Conservation (phyloP, 495 filamentous ascomycete genomes). For the Gamarada debralockiae region DNA sequence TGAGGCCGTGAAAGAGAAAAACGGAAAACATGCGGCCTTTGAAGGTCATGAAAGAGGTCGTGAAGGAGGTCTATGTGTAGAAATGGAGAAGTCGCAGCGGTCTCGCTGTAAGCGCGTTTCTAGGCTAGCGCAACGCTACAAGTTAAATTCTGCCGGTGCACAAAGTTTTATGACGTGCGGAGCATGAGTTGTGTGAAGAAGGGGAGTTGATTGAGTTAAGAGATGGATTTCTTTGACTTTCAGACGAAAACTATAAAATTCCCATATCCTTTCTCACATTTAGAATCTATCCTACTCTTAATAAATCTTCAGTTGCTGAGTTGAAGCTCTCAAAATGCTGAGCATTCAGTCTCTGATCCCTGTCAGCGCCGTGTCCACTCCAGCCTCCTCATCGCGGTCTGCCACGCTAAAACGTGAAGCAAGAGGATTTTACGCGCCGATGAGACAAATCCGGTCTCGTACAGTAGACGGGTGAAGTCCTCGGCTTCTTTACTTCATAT, state of each 20-base stretch:
- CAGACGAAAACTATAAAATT: too few species aligned
- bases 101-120: constrained; percentile 10
- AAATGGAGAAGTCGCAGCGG: background rate
- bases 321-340: constrained; percentile 5
- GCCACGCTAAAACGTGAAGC: constrained; percentile 14
- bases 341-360: background rate
- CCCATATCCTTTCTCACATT: background rate
- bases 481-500: constrained; percentile 4
- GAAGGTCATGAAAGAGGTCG: constrained; percentile 25
- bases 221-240: too few species aligned
- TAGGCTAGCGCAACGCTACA: background rate
- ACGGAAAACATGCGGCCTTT: constrained; percentile 11
- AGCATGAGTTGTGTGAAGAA: too few species aligned
- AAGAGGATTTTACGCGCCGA: constrained; percentile 17
- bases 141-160: constrained; percentile 1
- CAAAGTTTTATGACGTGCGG: constrained; percentile 18
- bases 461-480: constrained; percentile 10
- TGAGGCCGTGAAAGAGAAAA: constrained; percentile 1
- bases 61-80: background rate
- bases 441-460: constrained; percentile 23
- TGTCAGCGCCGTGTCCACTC: constrained; percentile 1
- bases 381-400: constrained; percentile 16
- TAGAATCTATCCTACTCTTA: background rate
- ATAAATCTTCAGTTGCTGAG: constrained; percentile 1
- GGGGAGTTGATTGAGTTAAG: too few species aligned